Evolutionary conservation across 345 rosid genomes (phyloP).

Genomic region (Brassica incana): DNA sequence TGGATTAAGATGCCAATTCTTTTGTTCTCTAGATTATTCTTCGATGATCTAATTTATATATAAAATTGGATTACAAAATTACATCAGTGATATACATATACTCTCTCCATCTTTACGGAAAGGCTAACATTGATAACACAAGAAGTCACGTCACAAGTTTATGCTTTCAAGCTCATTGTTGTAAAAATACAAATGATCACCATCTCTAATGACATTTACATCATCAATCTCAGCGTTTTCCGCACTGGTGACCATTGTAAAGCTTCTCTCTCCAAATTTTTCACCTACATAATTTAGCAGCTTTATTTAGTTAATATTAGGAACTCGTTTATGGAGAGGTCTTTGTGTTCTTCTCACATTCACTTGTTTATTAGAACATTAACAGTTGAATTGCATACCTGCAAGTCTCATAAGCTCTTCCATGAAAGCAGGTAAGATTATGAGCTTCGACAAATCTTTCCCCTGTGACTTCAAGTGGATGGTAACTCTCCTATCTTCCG

Average conservation of each 20-base stretch:
- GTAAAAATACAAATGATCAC: constrained; percentile 83
- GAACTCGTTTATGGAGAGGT: not conserved
- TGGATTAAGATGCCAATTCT: not conserved
- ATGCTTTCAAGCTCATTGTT: not conserved
- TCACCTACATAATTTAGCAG: constrained; percentile 53
- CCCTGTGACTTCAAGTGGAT: constrained; percentile 57
- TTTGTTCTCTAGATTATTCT: not conserved
- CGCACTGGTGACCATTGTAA: constrained; percentile 51
- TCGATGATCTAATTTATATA: not conserved
- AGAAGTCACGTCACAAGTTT: constrained; percentile 13
- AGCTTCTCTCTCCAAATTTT: constrained; percentile 58
- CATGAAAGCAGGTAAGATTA: constrained; percentile 73
- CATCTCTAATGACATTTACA: constrained; percentile 75
- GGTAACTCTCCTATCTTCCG: constrained; percentile 64
- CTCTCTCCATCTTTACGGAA: not conserved
- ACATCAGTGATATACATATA: not conserved
- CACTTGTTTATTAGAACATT: not conserved
- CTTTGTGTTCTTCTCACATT: not conserved
- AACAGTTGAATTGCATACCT: constrained; percentile 56
- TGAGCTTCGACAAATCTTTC: constrained; percentile 54
- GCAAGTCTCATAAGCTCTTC: constrained; percentile 74
- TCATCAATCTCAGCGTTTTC: constrained; percentile 92
- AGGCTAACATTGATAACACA: constrained; percentile 1
- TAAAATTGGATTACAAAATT: not conserved
- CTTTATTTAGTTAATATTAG: not conserved